phyloP scores from a whole-genome alignment of 257 asterid species.

The Anisodus acutangulus region DNA sequence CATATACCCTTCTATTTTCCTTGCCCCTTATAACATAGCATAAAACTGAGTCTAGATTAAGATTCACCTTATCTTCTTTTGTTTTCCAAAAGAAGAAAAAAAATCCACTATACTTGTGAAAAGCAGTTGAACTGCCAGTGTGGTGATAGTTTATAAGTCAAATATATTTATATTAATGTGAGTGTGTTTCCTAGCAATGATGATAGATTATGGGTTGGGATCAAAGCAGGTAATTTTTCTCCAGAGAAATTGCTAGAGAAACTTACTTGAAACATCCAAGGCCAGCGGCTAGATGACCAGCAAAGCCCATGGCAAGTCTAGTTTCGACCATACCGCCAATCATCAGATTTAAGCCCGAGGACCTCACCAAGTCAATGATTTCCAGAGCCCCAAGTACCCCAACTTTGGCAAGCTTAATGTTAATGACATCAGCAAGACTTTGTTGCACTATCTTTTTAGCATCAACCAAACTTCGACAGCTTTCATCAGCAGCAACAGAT shows the following conservation, averaged over 20 bases:
- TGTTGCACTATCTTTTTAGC: slow-evolving; percentile 69
- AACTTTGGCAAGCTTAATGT: slow-evolving; percentile 87
- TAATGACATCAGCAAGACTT: slow-evolving; percentile 76
- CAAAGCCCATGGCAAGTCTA: slow-evolving; percentile 92
- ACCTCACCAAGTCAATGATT: slow-evolving; percentile 68
- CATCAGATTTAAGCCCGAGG: slow-evolving; percentile 75
- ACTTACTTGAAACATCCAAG: slow-evolving; percentile 92
- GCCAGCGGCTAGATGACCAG: slow-evolving; percentile 93
- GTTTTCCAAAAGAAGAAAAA: neutral
- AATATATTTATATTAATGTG: neutral
- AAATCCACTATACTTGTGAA: neutral
- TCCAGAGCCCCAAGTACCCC: slow-evolving; percentile 86
- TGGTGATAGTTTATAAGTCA: neutral
- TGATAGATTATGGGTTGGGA: too few species aligned
- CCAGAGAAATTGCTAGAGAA: neutral
- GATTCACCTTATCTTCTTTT: neutral
- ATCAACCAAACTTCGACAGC: slow-evolving; percentile 77
- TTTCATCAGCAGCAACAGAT: slow-evolving; percentile 91
- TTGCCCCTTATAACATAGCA: neutral
- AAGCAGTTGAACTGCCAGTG: neutral
- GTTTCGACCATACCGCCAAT: slow-evolving; percentile 98
- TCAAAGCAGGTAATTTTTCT: too few species aligned
- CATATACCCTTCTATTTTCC: neutral
- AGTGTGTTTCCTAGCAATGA: neutral
- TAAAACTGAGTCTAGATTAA: neutral